Evolutionary conservation across 768 basidiomycete genomes (phyloP).

Genomic region (Serendipita sp.): DNA sequence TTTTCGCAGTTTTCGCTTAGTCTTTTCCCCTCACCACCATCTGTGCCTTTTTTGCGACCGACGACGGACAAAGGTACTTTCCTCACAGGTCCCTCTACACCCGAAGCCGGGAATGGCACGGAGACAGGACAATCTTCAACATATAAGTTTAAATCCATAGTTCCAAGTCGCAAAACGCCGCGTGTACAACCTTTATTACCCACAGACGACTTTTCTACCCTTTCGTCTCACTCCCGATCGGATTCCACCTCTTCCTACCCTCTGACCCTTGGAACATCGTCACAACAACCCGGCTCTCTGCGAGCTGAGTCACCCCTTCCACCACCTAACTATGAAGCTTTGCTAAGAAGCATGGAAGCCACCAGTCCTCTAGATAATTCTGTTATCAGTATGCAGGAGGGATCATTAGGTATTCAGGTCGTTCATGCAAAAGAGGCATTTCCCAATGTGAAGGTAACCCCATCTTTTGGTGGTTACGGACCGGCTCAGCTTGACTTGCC

Average conservation of each 20-base stretch:
- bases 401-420: too few species aligned
- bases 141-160: neutral
- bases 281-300: too few species aligned
- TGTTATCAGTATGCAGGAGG: too few species aligned
- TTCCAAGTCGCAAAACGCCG: neutral
- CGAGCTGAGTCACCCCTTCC: neutral
- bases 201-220: neutral
- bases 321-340: neutral
- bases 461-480: neutral
- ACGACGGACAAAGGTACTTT: conserved; percentile 4
- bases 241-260: neutral
- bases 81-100: neutral
- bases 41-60: neutral
- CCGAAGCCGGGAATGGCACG: neutral
- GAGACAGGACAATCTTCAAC: neutral
- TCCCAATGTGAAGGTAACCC: too few species aligned
- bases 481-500: neutral
- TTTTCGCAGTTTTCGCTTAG: neutral
- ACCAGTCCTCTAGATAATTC: too few species aligned
- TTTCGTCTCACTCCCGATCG: neutral
- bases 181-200: neutral
- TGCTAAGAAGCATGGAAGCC: neutral
- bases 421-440: too few species aligned
- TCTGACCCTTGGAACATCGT: too few species aligned
- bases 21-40: neutral